Conservation (phyloP, 2,329 filamentous ascomycete species). For the Arthroderma sp. region DNA sequence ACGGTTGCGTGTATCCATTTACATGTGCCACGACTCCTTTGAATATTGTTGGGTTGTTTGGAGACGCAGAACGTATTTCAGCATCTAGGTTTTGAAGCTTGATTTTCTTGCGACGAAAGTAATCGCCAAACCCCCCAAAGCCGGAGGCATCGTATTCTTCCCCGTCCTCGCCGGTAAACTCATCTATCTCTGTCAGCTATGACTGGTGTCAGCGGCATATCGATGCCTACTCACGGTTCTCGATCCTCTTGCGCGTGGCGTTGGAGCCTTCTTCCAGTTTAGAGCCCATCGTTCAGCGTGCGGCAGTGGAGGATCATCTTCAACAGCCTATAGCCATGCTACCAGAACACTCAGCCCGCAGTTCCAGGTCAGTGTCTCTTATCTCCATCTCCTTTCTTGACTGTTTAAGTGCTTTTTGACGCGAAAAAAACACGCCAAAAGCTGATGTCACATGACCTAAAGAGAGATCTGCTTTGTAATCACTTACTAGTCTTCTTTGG, state of each 20-base stretch:
- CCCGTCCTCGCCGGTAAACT: constrained; percentile 67
- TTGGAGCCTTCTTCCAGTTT: constrained; percentile 48
- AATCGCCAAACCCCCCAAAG: constrained; percentile 83
- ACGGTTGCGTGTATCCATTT: constrained; percentile 91
- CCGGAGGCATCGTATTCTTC: constrained; percentile 82
- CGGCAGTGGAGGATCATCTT: constrained; percentile 5
- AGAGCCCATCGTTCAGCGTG: constrained; percentile 44
- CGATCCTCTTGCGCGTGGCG: constrained; percentile 51
- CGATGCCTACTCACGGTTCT: constrained; percentile 35
- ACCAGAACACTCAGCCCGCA: too few species aligned
- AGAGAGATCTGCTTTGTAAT: neutral
- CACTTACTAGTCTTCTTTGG: neutral
- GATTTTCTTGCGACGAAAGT: constrained; percentile 90
- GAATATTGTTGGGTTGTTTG: constrained; percentile 72
- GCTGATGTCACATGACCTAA: neutral
- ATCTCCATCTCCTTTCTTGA: neutral
- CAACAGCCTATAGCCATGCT: neutral
- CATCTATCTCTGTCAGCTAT: constrained; percentile 35
- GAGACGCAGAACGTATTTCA: constrained; percentile 57
- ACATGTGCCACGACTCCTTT: constrained; percentile 82
- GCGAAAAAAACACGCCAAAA: neutral
- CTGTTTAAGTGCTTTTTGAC: neutral
- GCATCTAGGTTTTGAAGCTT: constrained; percentile 92
- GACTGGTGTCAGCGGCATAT: neutral
- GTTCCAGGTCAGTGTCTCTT: neutral